Base-by-base conservation (phyloP, 805 yeast genomes). In the Teunomyces aglyptinius region DNA sequence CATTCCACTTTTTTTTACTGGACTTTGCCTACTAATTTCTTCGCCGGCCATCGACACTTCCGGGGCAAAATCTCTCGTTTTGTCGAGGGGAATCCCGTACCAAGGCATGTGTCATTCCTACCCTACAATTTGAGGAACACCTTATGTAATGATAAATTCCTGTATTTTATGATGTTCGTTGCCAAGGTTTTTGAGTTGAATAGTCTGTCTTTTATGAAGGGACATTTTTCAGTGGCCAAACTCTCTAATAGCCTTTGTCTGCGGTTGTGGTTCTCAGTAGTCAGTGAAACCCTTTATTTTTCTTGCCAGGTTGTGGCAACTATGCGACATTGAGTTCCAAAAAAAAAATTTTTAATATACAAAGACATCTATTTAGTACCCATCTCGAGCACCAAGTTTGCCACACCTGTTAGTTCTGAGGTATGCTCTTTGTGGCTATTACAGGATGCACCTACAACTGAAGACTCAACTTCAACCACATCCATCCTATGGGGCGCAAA, bases 381-480 rank as follows among this genome's bases (percentile, higher is more conserved):
- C 28, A 36, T 18, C 39, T 19, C 18, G 16, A 36, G 22, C 22
- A 36, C 13, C 27, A 36, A 7, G 24, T 36, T 15, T 36, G 24
- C 12, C 16, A 20, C 27, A 36, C 39, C 39, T 26, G 28, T 36
- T 16, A 22, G 39, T 13, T 20, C 39, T 36, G 15, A 36, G 24
- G 27, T 19, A 36, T 36, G 39, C 39, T 36, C 39, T 36, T 36
- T 36, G 39, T 36, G 24, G 39, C 27, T 16, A 36, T 26, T n/a
- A 36, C 39, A 36, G 39, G 39, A 36, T 36, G 39, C 39, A 36
- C 28, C 27, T 19, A 20, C 39, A 36, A 36, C 39, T 36, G 39
- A 36, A 36, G 39, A 36, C 39, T 12, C 39, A 36, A 19, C 39
- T 36, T 36, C 39, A 36, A 36, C 11, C 39, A 20, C 39, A 36